Evolutionary conservation across 108 stramenopile genomes (phyloP), one percentile per base, ranked within the genome.

Genomic region (Cylindrotheca fusiformis): DNA sequence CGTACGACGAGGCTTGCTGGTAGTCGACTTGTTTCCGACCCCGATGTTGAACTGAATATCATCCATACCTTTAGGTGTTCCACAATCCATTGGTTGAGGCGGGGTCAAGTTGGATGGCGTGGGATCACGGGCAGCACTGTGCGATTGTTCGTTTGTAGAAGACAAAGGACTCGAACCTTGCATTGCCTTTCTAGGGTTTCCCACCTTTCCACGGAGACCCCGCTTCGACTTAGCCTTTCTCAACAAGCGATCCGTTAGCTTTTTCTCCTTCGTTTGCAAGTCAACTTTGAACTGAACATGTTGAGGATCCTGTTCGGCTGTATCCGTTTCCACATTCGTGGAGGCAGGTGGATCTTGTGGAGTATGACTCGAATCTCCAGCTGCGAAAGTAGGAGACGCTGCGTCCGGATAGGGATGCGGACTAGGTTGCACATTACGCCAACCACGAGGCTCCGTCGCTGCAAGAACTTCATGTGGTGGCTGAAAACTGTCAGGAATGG

Each of bases 31-130:
- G 47, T 29, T 48, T 27, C 45, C 45, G 14, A 60, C 47, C 20
- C 60, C 60, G 19, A 60, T 48, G 47, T 60, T 60, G 60, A 60
- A 60, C 22, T 60, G 19, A 3, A 60, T 21, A 6, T 60, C 46
- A 24, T 60, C 46, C 23, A 60, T 8, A 17, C 48, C 10, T 10
- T 6, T 14, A 41, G 36, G 36, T 41, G 36, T 41, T 6, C 36
- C 36, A 14, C 36, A 41, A 41, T 41, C 36, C 36, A 41, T 41
- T 41, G 36, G 36, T 14, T 41, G 36, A 41, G 36, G 36, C 6
- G 36, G 36, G 36, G 36, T 41, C 10, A 41, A 41, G 36, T 41
- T 41, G 10, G 36, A 10, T 41, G 36, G 36, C 14, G 36, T 10
- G 10, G 36, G 10, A 6, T 41, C 10, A 41, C 14, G 6, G 14